Percentiles rank a stretch among this genome's conserved stretches.
Evolutionary conservation across 306 rosid genomes (phyloP).

Genomic region (Quercus glauca): DNA sequence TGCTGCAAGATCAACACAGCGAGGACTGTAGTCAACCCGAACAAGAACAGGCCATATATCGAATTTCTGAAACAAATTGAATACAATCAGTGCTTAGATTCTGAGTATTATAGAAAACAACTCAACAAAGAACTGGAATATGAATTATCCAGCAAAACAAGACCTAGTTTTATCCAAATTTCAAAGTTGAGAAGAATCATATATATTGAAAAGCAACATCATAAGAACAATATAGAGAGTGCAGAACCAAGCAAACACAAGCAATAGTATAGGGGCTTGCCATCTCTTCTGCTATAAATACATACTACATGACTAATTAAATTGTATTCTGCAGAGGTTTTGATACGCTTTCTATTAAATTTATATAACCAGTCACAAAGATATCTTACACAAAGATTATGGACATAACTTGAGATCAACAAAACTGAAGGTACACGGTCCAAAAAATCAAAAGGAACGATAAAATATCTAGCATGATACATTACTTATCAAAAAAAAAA

Average conservation of each 20-base stretch:
- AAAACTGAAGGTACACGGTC: not conserved
- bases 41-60: conserved; percentile 80
- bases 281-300: not conserved
- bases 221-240: not conserved
- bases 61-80: conserved; percentile 64
- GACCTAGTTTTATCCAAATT: conserved; percentile 8
- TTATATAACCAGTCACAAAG: not conserved
- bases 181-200: conserved; percentile 4
- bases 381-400: not conserved
- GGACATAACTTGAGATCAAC: not conserved
- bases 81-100: conserved; percentile 16
- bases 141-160: not conserved
- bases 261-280: not conserved
- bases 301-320: not conserved
- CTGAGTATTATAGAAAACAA: not conserved
- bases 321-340: not conserved
- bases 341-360: not conserved
- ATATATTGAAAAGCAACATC: conserved; percentile 10
- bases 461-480: not conserved
- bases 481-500: too few relatives aligned
- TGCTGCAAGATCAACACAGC: conserved; percentile 80
- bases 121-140: not conserved
- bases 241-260: not conserved
- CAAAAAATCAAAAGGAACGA: not conserved
- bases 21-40: conserved; percentile 92